Conservation (phyloP, 2,329 filamentous ascomycete genomes). For the Colletotrichum nymphaeae region DNA sequence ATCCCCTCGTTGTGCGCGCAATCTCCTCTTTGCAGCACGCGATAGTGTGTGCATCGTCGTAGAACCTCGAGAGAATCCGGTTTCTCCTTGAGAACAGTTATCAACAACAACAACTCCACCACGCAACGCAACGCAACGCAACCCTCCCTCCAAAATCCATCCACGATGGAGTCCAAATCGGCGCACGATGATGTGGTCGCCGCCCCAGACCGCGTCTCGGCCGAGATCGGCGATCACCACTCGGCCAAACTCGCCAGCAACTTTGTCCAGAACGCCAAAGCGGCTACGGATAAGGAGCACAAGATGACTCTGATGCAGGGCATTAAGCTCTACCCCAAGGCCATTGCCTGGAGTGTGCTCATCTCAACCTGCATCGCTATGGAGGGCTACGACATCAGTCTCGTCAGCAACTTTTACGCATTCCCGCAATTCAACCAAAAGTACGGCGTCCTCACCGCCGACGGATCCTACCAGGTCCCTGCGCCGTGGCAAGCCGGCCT, state of each 20-base stretch:
- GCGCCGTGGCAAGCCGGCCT: conserved; percentile 72
- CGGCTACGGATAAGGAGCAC: conserved; percentile 71
- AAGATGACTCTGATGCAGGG: conserved; percentile 81
- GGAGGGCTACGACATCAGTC: conserved; percentile 88
- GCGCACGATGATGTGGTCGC: conserved; percentile 18
- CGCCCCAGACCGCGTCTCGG: conserved; percentile 24
- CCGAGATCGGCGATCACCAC: conserved; percentile 20
- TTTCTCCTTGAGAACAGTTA: not conserved
- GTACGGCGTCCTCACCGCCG: conserved; percentile 60
- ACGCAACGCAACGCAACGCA: not conserved
- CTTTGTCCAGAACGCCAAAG: conserved; percentile 57
- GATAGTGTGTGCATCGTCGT: not conserved
- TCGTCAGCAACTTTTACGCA: conserved; percentile 84
- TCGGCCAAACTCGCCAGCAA: conserved; percentile 43
- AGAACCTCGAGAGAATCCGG: not conserved
- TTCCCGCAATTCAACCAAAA: conserved; percentile 69
- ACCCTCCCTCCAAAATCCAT: not conserved
- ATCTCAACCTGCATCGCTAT: conserved; percentile 94
- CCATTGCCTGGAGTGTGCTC: conserved; percentile 83
- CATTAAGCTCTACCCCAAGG: conserved; percentile 86
- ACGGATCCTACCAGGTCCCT: conserved; percentile 65
- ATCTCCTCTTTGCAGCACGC: not conserved
- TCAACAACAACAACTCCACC: not conserved
- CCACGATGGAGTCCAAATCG: conserved; percentile 28
- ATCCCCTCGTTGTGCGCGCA: not conserved